Percentiles rank a stretch among this genome's conserved stretches.
These are phyloP conservation scores for Penicillium taxi DNA, from an alignment of 495 filamentous ascomycete genomes.

Conservation along the genomic window DNA sequence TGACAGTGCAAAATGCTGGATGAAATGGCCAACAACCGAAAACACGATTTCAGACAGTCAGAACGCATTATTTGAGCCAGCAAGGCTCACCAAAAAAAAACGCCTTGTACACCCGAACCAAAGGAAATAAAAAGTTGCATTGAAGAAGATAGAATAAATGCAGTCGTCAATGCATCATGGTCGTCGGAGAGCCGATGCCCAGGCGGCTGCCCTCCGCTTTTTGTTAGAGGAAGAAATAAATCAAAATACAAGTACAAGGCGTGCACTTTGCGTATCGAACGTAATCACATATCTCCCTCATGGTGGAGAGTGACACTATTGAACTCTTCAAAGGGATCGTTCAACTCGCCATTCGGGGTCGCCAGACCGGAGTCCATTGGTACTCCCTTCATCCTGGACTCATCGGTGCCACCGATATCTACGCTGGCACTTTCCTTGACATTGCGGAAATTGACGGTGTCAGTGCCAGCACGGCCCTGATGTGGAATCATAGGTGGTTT, in stretches of 20 bases:
- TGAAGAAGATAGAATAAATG: conserved; percentile 7
- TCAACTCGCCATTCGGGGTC: conserved; percentile 73
- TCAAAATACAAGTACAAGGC: conserved; percentile 7
- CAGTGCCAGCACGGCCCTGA: conserved; percentile 73
- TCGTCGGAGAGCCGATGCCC: conserved; percentile 31
- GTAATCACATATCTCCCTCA: conserved; percentile 60
- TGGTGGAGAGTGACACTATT: conserved; percentile 98
- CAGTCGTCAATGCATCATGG: conserved; percentile 36
- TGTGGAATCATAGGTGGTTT: conserved; percentile 98
- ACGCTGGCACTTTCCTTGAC: conserved; percentile 96
- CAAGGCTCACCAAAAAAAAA: conserved; percentile 16
- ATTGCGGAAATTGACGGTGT: conserved; percentile 93
- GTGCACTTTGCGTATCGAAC: conserved; percentile 4
- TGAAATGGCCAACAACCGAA: conserved; percentile 11
- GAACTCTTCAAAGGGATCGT: conserved; percentile 98
- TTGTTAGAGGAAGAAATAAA: conserved; percentile 11
- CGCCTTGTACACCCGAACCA: conserved; percentile 25
- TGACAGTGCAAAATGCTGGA: conserved; percentile 14
- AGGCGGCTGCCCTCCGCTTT: conserved; percentile 16
- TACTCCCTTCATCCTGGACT: conserved; percentile 58
- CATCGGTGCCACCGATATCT: conserved; percentile 64
- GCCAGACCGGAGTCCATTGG: conserved; percentile 76
- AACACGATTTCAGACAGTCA: conserved; percentile 8
- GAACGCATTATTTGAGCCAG: conserved; percentile 13
- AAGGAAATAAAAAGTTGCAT: conserved; percentile 9